These are phyloP conservation scores for Lycium barbarum DNA, from an alignment of 257 asterid genomes.

Conservation along the genomic window DNA sequence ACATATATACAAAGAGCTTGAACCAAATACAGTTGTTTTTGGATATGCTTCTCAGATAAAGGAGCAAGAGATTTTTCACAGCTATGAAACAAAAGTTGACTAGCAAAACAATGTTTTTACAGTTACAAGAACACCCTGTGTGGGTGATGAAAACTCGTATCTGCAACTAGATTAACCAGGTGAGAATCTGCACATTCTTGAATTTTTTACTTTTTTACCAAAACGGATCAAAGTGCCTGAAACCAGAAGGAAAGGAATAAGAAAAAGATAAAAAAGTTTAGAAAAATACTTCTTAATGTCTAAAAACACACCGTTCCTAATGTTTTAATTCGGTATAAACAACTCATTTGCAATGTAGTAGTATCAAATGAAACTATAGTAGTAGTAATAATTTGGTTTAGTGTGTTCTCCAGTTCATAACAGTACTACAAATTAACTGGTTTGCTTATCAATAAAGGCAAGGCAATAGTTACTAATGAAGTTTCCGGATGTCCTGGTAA, in stretches of 20 bases:
- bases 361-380: conserved; percentile 2
- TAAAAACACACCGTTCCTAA: not conserved
- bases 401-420: not conserved
- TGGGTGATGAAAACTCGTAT: conserved; percentile 20
- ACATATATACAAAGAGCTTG: not conserved
- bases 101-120: not conserved
- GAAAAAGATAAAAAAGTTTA: not conserved
- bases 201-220: not conserved
- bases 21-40: not conserved
- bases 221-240: not conserved
- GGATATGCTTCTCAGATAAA: not conserved
- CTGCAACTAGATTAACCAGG: conserved; percentile 1
- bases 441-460: not conserved
- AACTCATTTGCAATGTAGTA: not conserved
- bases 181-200: not conserved
- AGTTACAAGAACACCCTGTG: conserved; percentile 16
- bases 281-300: not conserved
- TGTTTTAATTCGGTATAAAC: not conserved
- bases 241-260: conserved; percentile 6
- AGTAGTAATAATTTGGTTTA: not conserved
- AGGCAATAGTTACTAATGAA: not conserved
- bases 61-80: conserved; percentile 7
- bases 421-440: not conserved
- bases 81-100: not conserved
- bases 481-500: not conserved